Base-by-base conservation (phyloP, 2,329 filamentous ascomycete species). In the Stachybotrys echinatus region DNA sequence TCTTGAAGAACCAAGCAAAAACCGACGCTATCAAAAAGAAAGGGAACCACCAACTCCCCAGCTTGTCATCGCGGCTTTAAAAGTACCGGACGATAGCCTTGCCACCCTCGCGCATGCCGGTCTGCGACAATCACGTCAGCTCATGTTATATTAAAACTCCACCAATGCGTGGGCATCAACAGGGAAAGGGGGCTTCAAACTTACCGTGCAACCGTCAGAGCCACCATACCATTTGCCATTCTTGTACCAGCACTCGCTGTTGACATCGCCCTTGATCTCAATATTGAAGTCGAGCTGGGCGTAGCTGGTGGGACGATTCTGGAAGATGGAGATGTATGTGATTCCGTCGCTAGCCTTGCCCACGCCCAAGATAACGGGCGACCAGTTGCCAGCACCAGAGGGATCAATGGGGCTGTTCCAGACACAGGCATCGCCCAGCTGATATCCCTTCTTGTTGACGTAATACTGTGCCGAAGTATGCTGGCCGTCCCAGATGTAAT, bases 391-490 rank as follows among this genome's bases (percentile, higher is more conserved):
- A 52, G 83, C 74, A 19, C 76, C 76, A 47, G 80, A 75, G 38
- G 73, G 68, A 58, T 73, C 69, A 18, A 57, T 59, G 20, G 60
- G n/a, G 64, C 74, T 77, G 56, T 66, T 67, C 94, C 94, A 97
- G 51, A 80, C 71, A 73, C 94, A 99, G 47, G 82, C 88, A 12
- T 92, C 71, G 56, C 83, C 67, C 51, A 83, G 72, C 18, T 71
- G 61, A 48, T 87, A 75, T 53, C 90, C 91, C 59, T 82, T 79
- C 61, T 88, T 88, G 81, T 97, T 97, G 72, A 97, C 81, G 67
- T 99, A 99, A 80, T 96, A 97, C 74, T 97, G 94, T 42, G 92
- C 92, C 45, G 89, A 92, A 48, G 94, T 97, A 47, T 73, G 61
- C 67, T 80, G 79, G 60, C 81, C 81, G 62, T 89, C 59, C 89